Conservation (phyloP, 805 yeast species). For the Lachancea sp. region DNA sequence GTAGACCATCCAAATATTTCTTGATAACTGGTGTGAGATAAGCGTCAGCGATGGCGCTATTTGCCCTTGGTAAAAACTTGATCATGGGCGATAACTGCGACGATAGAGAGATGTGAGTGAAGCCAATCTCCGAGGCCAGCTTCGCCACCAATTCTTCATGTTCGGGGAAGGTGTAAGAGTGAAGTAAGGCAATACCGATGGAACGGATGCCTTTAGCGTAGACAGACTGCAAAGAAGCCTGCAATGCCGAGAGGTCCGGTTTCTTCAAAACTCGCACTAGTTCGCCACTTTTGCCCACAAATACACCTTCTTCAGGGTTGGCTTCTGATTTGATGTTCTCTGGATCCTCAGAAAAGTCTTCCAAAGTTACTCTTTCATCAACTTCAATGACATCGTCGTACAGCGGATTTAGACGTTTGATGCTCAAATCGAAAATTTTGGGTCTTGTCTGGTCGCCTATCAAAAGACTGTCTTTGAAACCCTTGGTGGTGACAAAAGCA, state of each 20-base stretch:
- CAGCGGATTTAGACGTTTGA: constrained; percentile 62
- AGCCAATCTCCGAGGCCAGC: constrained; percentile 61
- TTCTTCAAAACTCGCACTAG: constrained; percentile 48
- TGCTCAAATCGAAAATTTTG: constrained; percentile 74
- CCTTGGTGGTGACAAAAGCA: constrained; percentile 80
- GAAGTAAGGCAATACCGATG: constrained; percentile 64
- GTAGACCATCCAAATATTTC: constrained; percentile 55
- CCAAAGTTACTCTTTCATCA: constrained; percentile 86
- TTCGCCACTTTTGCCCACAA: constrained; percentile 63
- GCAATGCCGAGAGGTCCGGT: constrained; percentile 44
- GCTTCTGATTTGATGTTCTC: constrained; percentile 21
- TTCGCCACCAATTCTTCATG: constrained; percentile 58
- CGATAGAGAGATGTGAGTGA: constrained; percentile 61
- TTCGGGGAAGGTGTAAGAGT: constrained; percentile 64
- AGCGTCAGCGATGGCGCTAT: constrained; percentile 76
- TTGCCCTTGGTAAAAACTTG: constrained; percentile 66
- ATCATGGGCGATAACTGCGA: constrained; percentile 72
- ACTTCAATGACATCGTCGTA: constrained; percentile 75
- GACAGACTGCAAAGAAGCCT: constrained; percentile 37
- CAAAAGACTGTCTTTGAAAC: constrained; percentile 71
- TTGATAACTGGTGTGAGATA: constrained; percentile 75
- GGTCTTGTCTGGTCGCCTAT: constrained; percentile 95
- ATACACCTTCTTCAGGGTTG: constrained; percentile 30
- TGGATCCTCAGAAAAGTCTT: constrained; percentile 74
- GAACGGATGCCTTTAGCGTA: constrained; percentile 57